A percentile compares a stretch with the other conserved stretches of the same genome.
These are phyloP conservation scores for Penicillium manginii DNA, from an alignment of 495 filamentous ascomycete genomes.

Conservation along the genomic window DNA sequence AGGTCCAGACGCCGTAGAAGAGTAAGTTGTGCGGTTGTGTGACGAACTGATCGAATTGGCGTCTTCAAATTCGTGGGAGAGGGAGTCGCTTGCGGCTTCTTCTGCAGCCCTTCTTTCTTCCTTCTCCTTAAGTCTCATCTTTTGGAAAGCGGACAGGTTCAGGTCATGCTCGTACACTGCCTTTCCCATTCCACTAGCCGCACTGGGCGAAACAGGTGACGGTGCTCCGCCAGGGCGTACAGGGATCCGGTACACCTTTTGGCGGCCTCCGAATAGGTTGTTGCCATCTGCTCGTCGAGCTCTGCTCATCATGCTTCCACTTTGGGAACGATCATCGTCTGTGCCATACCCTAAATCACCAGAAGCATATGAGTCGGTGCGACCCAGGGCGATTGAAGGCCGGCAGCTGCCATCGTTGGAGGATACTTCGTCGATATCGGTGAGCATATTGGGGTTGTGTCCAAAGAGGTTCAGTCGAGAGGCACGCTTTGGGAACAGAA, in stretches of 20 bases:
- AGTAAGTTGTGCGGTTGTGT: constrained; percentile 79
- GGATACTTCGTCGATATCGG: constrained; percentile 87
- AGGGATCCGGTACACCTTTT: constrained; percentile 93
- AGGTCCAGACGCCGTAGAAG: constrained; percentile 79
- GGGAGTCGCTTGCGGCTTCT: constrained; percentile 30
- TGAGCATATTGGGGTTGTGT: constrained; percentile 57
- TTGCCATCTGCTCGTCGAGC: constrained; percentile 88
- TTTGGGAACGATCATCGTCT: constrained; percentile 65
- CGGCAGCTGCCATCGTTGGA: constrained; percentile 68
- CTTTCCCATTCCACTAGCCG: constrained; percentile 57
- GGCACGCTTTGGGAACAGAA: constrained; percentile 79
- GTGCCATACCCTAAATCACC: constrained; percentile 61
- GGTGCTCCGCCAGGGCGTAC: constrained; percentile 46
- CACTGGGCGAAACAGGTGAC: constrained; percentile 9
- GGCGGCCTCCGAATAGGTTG: constrained; percentile 90
- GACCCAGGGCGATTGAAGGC: constrained; percentile 55
- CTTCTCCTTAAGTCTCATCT: constrained; percentile 64
- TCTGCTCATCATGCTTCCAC: constrained; percentile 80
- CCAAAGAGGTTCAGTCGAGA: constrained; percentile 66
- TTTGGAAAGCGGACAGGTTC: constrained; percentile 77
- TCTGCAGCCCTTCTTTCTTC: constrained; percentile 45
- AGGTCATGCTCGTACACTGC: constrained; percentile 87
- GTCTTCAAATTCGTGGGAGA: constrained; percentile 50
- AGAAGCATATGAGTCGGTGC: constrained; percentile 58
- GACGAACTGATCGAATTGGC: constrained; percentile 69